Conservation (phyloP, 1,139 yeast genomes). For the Suhomyces panamericanus region DNA sequence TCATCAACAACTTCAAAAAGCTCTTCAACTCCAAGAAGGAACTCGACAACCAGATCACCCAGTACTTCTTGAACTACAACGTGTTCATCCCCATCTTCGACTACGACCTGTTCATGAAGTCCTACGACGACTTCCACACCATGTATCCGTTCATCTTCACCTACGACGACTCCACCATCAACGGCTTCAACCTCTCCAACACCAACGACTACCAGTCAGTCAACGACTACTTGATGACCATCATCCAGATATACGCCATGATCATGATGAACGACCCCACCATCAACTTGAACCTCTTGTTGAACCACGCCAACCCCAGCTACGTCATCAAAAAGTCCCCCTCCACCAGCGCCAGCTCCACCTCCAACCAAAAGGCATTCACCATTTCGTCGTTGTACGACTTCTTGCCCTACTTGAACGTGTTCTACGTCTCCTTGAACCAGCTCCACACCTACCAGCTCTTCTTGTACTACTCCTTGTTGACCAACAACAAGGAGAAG, state of each 20-base stretch:
- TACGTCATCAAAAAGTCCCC: slow-evolving; percentile 22
- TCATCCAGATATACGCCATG: slow-evolving; percentile 50
- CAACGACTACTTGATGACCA: slow-evolving; percentile 52
- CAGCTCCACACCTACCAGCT: slow-evolving; percentile 47
- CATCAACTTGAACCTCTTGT: slow-evolving; percentile 40
- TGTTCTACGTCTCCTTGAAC: slow-evolving; percentile 42
- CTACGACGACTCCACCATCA: slow-evolving; percentile 51
- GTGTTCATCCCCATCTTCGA: slow-evolving; percentile 63
- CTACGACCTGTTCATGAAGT: slow-evolving; percentile 55
- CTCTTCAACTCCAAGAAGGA: slow-evolving; percentile 45
- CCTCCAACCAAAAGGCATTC: slow-evolving; percentile 4
- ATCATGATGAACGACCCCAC: slow-evolving; percentile 50
- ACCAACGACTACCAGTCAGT: slow-evolving; percentile 50
- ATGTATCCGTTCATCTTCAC: slow-evolving; percentile 56
- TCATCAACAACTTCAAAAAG: slow-evolving; percentile 48
- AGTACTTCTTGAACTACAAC: slow-evolving; percentile 58
- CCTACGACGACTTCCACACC: slow-evolving; percentile 57
- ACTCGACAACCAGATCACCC: slow-evolving; percentile 52
- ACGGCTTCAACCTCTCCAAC: slow-evolving; percentile 51
- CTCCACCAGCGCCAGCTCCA: slow-evolving; percentile 12
- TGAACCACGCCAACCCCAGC: slow-evolving; percentile 42
- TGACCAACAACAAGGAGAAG: slow-evolving; percentile 50
- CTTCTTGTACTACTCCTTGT: slow-evolving; percentile 43
- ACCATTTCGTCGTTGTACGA: slow-evolving; percentile 42
- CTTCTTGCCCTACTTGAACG: slow-evolving; percentile 48